Percentiles rank a stretch among this genome's conserved stretches.
Evolutionary conservation across 2,329 filamentous ascomycete species (phyloP).

Genomic region (Xenosphaeropsis pyriputrescens): DNA sequence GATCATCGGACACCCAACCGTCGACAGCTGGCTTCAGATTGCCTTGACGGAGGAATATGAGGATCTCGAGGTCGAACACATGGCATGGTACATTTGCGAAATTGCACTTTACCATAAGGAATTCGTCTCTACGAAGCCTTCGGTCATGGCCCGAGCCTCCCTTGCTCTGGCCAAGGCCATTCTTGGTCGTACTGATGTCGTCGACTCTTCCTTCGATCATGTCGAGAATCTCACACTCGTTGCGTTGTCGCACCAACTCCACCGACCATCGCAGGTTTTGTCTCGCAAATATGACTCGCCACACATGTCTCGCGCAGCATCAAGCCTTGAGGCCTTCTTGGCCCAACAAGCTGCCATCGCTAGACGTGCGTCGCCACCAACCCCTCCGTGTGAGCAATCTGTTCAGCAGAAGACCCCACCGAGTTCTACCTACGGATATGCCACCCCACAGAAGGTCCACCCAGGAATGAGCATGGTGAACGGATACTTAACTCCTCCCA

Average conservation of each 20-base stretch:
- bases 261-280: conserved; percentile 50
- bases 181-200: conserved; percentile 62
- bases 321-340: conserved; percentile 51
- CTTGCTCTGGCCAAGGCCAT: conserved; percentile 79
- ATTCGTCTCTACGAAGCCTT: conserved; percentile 85
- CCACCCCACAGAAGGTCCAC: conserved; percentile 65
- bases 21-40: conserved; percentile 84
- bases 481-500: conserved; percentile 73
- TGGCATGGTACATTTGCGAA: conserved; percentile 89
- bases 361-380: conserved; percentile 43
- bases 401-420: conserved; percentile 27
- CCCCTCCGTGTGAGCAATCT: conserved; percentile 37
- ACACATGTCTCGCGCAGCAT: conserved; percentile 49
- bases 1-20: conserved; percentile 89
- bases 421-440: conserved; percentile 43
- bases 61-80: conserved; percentile 82
- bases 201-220: conserved; percentile 50
- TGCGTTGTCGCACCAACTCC: conserved; percentile 21
- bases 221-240: conserved; percentile 54
- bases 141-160: conserved; percentile 77
- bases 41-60: conserved; percentile 66
- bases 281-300: conserved; percentile 53
- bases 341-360: conserved; percentile 40
- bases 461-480: conserved; percentile 47
- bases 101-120: conserved; percentile 94